phyloP scores from a whole-genome alignment of 805 yeast genomes.

The Yamadazyma takamatsuzukensis region DNA sequence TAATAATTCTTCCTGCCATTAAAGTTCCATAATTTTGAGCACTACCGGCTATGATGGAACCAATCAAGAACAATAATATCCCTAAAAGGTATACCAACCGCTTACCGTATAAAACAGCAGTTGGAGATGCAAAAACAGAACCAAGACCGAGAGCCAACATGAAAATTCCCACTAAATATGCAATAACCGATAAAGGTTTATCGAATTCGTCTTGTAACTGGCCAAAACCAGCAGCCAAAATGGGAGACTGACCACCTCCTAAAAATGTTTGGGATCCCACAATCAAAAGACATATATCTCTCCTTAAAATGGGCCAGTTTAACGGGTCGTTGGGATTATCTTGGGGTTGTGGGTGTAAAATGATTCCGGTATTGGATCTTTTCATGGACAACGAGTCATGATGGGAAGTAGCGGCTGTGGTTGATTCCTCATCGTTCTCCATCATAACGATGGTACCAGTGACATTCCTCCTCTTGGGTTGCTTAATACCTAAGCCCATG shows the following conservation, averaged over 20 bases:
- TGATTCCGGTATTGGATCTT: slow-evolving; percentile 45
- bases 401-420: slow-evolving; percentile 1
- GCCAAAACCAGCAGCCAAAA: slow-evolving; percentile 55
- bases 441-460: slow-evolving; percentile 50
- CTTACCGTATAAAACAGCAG: slow-evolving; percentile 56
- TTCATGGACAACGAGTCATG: slow-evolving; percentile 29
- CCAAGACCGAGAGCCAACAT: slow-evolving; percentile 62
- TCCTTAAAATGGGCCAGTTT: slow-evolving; percentile 60
- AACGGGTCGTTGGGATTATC: slow-evolving; percentile 62
- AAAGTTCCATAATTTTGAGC: slow-evolving; percentile 46
- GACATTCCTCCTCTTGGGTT: slow-evolving; percentile 38
- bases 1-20: slow-evolving; percentile 54
- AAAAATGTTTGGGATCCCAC: slow-evolving; percentile 57
- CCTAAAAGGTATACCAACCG: slow-evolving; percentile 52
- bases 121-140: slow-evolving; percentile 53
- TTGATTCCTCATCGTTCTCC: slow-evolving; percentile 14
- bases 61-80: slow-evolving; percentile 45
- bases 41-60: slow-evolving; percentile 53
- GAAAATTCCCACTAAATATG: slow-evolving; percentile 55
- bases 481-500: slow-evolving; percentile 33
- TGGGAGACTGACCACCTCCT: slow-evolving; percentile 61
- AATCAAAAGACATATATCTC: slow-evolving; percentile 50
- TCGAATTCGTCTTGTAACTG: slow-evolving; percentile 40
- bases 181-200: slow-evolving; percentile 36
- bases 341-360: slow-evolving; percentile 60